Conservation (phyloP, 176 grass and related monocot genomes). For the Panicum miliaceum region DNA sequence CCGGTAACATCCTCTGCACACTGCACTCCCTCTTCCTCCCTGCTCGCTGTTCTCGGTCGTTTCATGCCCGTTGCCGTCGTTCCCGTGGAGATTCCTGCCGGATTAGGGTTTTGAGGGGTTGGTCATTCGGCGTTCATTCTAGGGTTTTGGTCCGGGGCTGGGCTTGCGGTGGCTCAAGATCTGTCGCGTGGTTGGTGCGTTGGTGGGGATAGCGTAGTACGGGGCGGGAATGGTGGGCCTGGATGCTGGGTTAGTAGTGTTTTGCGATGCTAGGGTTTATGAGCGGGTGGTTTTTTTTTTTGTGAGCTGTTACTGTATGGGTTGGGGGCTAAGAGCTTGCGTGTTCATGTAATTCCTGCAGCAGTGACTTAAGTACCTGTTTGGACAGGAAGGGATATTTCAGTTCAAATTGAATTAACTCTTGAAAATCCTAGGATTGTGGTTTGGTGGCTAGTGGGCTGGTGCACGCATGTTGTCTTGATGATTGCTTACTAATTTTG, state of each 20-base stretch:
- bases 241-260: not conserved
- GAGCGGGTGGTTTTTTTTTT: constrained; percentile 31
- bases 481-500: not conserved
- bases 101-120: constrained; percentile 44
- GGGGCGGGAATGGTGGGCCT: not conserved
- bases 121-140: constrained; percentile 25
- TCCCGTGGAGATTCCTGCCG: not conserved
- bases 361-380: not conserved
- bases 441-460: constrained; percentile 9
- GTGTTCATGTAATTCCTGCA: not conserved
- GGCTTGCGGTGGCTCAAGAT: constrained; percentile 29
- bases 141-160: constrained; percentile 48
- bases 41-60: not conserved
- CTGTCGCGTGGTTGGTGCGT: constrained; percentile 14
- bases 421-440: not conserved
- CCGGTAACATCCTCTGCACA: constrained; percentile 44
- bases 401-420: not conserved
- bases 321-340: not conserved
- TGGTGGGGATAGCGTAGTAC: not conserved
- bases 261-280: constrained; percentile 53
- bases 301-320: constrained; percentile 12
- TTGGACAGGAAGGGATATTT: not conserved
- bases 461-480: not conserved
- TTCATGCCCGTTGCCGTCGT: not conserved
- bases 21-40: not conserved